Conservation (phyloP, 352 stramenopile species). For the Globisporangium heterothallicum region DNA sequence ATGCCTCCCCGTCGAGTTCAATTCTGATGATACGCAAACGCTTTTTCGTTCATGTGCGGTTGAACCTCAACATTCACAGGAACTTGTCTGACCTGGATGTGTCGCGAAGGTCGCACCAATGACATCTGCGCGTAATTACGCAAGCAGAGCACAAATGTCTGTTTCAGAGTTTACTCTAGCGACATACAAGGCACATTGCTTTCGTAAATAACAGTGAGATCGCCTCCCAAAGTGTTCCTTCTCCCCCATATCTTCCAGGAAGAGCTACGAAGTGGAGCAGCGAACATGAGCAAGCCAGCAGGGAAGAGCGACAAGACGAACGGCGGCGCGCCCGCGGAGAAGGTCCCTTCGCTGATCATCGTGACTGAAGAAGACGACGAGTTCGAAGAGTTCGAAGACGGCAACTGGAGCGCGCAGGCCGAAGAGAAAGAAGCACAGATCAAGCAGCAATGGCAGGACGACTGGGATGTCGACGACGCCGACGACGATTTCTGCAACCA, state of each 20-base stretch:
- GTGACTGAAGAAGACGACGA: conserved; percentile 87
- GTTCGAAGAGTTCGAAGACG: conserved; percentile 88
- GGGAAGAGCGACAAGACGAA: conserved; percentile 12
- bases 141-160: too few species aligned
- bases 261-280: conserved; percentile 5
- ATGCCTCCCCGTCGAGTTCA: conserved; percentile 13
- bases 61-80: conserved; percentile 11
- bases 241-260: conserved; percentile 13
- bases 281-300: conserved; percentile 30
- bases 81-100: conserved; percentile 6
- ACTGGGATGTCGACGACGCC: conserved; percentile 91
- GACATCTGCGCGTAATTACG: conserved; percentile 13
- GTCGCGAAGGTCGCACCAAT: conserved; percentile 7
- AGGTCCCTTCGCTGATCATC: conserved; percentile 60
- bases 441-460: conserved; percentile 91
- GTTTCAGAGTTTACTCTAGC: conserved; percentile 8
- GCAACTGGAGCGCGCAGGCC: conserved; percentile 60
- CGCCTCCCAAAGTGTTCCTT: not conserved
- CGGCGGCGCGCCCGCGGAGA: conserved; percentile 26
- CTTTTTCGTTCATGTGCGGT: not conserved
- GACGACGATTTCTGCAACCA: conserved; percentile 92
- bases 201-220: conserved; percentile 6
- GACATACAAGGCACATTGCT: too few species aligned
- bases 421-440: conserved; percentile 81
- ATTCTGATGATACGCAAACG: conserved; percentile 31